Percentiles rank a stretch among this genome's conserved stretches.
Evolutionary conservation across 306 rosid genomes (phyloP).

Genomic region (barrel medic (Medicago truncatula)): MtrunA17r5.0-ANR NC_053044.1:48867501-48868000

Average conservation of each 20-base stretch:
- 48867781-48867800: slow-evolving; percentile 53
- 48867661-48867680: slow-evolving; percentile 67
- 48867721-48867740: slow-evolving; percentile 15
- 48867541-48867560: background rate
- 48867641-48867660: slow-evolving; percentile 59
- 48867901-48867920: slow-evolving; percentile 46
- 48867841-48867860: slow-evolving; percentile 73
- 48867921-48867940: background rate
- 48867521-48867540: slow-evolving; percentile 47
- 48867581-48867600: slow-evolving; percentile 32
- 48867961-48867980: slow-evolving; percentile 6
- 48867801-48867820: slow-evolving; percentile 39
- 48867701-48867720: background rate
- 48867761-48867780: slow-evolving; percentile 49
- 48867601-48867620: slow-evolving; percentile 61
- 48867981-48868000: slow-evolving; percentile 1
- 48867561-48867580: slow-evolving; percentile 20
- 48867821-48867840: slow-evolving; percentile 46
- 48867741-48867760: slow-evolving; percentile 14
- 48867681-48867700: slow-evolving; percentile 73
- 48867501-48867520: slow-evolving; percentile 41
- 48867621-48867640: slow-evolving; percentile 55
- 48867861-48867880: slow-evolving; percentile 73
- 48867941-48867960: slow-evolving; percentile 8
- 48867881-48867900: slow-evolving; percentile 68